These are phyloP conservation scores for Hymenotorrendiella dingleyae DNA, from an alignment of 2,329 filamentous ascomycete species.

Conservation along the genomic window DNA sequence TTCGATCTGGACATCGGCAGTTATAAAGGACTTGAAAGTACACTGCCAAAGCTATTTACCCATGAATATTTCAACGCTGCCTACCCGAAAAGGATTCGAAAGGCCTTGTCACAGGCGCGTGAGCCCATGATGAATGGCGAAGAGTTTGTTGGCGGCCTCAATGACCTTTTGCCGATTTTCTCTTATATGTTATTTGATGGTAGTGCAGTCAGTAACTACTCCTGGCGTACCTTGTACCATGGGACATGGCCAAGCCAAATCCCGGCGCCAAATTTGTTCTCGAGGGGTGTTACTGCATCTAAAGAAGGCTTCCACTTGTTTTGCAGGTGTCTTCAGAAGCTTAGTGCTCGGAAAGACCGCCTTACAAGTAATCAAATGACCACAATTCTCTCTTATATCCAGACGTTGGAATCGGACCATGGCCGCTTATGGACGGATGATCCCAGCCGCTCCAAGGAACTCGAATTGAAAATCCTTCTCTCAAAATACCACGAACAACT, in stretches of 20 bases:
- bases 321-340: not conserved
- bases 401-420: too few species aligned
- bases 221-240: too few species aligned
- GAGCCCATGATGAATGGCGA: not conserved
- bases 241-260: too few species aligned
- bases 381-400: not conserved
- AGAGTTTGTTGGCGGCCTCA: slow-evolving; percentile 11
- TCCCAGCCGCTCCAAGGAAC: too few species aligned
- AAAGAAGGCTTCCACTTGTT: slow-evolving; percentile 8
- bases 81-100: not conserved
- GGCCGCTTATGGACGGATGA: too few species aligned
- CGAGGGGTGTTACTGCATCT: slow-evolving; percentile 6
- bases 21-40: slow-evolving; percentile 7
- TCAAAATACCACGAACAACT: slow-evolving; percentile 5
- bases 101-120: too few species aligned
- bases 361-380: not conserved
- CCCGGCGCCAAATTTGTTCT: slow-evolving; percentile 10
- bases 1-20: slow-evolving; percentile 11
- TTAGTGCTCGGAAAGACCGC: not conserved
- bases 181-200: too few species aligned
- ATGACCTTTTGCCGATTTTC: slow-evolving; percentile 13
- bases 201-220: too few species aligned
- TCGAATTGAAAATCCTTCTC: slow-evolving; percentile 1
- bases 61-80: too few species aligned
- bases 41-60: slow-evolving; percentile 3